These are phyloP conservation scores for Alternaria panax DNA, from an alignment of 2,329 filamentous ascomycete species.

Conservation along the genomic window DNA sequence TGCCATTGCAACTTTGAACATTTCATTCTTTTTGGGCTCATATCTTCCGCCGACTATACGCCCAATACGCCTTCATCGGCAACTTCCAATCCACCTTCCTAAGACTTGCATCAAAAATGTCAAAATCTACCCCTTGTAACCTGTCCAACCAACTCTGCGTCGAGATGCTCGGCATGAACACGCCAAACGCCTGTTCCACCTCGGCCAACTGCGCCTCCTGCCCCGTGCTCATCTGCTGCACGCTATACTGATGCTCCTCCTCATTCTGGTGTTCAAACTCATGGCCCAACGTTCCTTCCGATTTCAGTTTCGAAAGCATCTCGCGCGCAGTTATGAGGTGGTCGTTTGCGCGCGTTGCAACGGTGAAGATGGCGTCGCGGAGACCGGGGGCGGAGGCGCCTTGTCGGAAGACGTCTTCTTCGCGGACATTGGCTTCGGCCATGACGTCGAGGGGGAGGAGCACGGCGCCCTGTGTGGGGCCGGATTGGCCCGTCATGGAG, in stretches of 20 bases:
- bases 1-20: neutral
- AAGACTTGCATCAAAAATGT: constrained; percentile 73
- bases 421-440: constrained; percentile 78
- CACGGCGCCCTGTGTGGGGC: constrained; percentile 67
- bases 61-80: constrained; percentile 78
- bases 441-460: constrained; percentile 89
- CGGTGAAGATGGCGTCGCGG: constrained; percentile 86
- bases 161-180: constrained; percentile 80
- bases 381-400: constrained; percentile 81
- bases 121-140: constrained; percentile 83
- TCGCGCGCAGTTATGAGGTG: constrained; percentile 92
- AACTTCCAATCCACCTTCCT: constrained; percentile 79
- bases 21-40: neutral
- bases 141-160: constrained; percentile 79
- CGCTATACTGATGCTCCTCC: constrained; percentile 66
- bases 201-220: constrained; percentile 57
- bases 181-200: constrained; percentile 74
- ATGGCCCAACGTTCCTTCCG: constrained; percentile 78
- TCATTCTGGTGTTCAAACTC: constrained; percentile 89
- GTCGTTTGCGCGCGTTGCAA: constrained; percentile 93
- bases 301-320: constrained; percentile 82
- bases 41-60: constrained; percentile 62
- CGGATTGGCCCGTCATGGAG: constrained; percentile 47
- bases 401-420: constrained; percentile 87
- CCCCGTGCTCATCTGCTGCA: constrained; percentile 44